These are phyloP conservation scores for Rutstroemia sp. DNA, from an alignment of 2,329 filamentous ascomycete species.

Conservation along the genomic window DNA sequence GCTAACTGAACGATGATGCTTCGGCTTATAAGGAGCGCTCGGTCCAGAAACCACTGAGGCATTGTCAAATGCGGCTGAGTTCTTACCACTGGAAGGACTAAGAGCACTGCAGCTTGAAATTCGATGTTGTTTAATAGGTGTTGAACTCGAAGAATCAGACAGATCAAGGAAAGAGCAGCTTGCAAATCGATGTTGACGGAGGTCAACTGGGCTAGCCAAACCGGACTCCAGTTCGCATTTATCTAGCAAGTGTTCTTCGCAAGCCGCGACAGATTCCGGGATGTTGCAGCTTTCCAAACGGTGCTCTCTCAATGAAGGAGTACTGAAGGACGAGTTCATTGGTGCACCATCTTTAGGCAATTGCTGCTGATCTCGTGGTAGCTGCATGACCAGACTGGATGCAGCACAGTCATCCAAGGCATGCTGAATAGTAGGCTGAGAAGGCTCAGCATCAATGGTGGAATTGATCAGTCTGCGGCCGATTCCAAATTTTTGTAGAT, in stretches of 20 bases:
- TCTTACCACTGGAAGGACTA: not conserved
- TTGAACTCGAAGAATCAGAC: not conserved
- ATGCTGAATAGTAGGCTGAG: not conserved
- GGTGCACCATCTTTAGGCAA: no score
- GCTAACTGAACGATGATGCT: not conserved
- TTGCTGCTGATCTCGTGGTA: no score
- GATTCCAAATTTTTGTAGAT: not conserved
- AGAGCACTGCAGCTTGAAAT: not conserved
- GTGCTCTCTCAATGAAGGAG: not conserved
- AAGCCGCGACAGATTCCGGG: not conserved
- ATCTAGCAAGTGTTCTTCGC: not conserved
- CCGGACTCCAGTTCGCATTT: not conserved
- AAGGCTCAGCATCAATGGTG: not conserved
- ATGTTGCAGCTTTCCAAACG: constrained; percentile 6
- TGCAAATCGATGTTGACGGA: not conserved
- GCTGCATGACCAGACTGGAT: no score
- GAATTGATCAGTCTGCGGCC: not conserved
- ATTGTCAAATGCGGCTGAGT: not conserved
- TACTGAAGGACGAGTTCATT: no score
- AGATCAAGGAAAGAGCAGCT: not conserved
- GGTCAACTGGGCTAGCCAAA: not conserved
- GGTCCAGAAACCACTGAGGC: not conserved
- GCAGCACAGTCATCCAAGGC: not conserved
- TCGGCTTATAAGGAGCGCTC: not conserved
- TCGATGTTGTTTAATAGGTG: not conserved